phyloP scores from a whole-genome alignment of 2,329 filamentous ascomycete species.

The Phoma sp. region DNA sequence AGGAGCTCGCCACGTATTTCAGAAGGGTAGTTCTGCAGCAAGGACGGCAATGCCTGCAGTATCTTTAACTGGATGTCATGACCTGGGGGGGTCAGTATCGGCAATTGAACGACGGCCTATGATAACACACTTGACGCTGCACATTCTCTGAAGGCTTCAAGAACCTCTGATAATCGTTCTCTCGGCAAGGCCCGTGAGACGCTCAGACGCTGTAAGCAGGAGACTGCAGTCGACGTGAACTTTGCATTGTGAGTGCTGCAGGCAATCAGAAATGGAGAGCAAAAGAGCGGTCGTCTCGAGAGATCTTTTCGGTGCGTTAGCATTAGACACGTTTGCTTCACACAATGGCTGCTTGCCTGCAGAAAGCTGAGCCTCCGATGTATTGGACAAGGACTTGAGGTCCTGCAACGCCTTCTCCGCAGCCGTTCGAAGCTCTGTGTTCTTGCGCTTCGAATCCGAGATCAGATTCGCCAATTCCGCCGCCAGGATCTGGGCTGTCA shows the following conservation, averaged over 20 bases:
- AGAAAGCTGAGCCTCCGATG: slow-evolving; percentile 77
- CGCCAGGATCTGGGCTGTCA: slow-evolving; percentile 90
- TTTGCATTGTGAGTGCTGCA: slow-evolving; percentile 90
- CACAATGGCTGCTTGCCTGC: slow-evolving; percentile 60
- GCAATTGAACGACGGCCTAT: no score
- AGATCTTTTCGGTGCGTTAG: slow-evolving; percentile 67
- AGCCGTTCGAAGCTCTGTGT: slow-evolving; percentile 86
- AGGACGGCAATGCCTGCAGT: slow-evolving; percentile 84
- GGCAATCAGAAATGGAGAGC: slow-evolving; percentile 92
- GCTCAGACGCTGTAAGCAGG: slow-evolving; percentile 87
- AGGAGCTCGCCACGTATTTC: slow-evolving; percentile 83
- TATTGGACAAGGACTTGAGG: slow-evolving; percentile 75
- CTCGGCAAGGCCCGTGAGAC: slow-evolving; percentile 80
- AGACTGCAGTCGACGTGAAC: slow-evolving; percentile 84
- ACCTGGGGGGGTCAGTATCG: slow-evolving; percentile 48
- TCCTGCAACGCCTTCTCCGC: slow-evolving; percentile 94
- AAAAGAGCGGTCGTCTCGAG: slow-evolving; percentile 79
- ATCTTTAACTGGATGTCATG: slow-evolving; percentile 96
- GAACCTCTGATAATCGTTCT: slow-evolving; percentile 80
- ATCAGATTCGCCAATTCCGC: slow-evolving; percentile 89
- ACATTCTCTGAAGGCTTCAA: slow-evolving; percentile 87
- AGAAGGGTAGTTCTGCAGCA: slow-evolving; percentile 87
- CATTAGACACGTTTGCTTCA: background rate
- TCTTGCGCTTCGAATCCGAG: slow-evolving; percentile 94
- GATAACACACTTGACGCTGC: slow-evolving; percentile 67